Conservation (phyloP, 768 basidiomycete species). For the Chalciporus pseudorubinellus region DNA sequence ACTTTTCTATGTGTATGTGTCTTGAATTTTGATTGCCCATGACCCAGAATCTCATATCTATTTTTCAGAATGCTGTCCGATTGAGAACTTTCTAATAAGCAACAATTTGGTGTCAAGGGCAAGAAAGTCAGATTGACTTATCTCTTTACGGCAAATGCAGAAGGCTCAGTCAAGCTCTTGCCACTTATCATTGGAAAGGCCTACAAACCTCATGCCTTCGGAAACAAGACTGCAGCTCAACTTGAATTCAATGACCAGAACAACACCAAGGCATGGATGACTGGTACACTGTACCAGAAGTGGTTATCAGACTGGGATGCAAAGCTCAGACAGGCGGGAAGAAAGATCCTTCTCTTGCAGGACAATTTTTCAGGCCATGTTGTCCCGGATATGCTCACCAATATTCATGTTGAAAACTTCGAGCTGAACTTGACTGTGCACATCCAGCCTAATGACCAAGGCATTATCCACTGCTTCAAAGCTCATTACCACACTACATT, state of each 20-base stretch:
- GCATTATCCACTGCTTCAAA: slow-evolving; percentile 30
- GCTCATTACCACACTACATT: slow-evolving; percentile 33
- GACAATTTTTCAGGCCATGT: slow-evolving; percentile 13
- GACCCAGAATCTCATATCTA: not conserved
- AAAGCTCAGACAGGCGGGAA: not conserved
- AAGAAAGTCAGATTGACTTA: slow-evolving; percentile 1
- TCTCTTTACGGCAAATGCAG: not conserved
- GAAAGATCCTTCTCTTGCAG: slow-evolving; percentile 6
- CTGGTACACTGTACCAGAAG: not conserved
- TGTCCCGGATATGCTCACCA: slow-evolving; percentile 28
- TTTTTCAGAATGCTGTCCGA: slow-evolving; percentile 5
- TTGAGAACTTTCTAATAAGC: not conserved
- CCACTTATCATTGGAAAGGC: slow-evolving; percentile 10
- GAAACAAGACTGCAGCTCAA: not conserved
- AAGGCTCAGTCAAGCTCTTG: not conserved
- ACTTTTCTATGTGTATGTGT: slow-evolving; percentile 34
- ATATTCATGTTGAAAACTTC: slow-evolving; percentile 14
- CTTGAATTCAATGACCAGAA: slow-evolving; percentile 3
- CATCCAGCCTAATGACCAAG: slow-evolving; percentile 38
- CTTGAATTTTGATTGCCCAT: not conserved
- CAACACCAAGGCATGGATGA: slow-evolving; percentile 11
- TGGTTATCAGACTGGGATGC: slow-evolving; percentile 3
- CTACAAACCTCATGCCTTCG: not conserved
- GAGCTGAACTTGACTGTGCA: slow-evolving; percentile 38
- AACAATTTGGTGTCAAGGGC: too few species aligned